Evolutionary conservation across 345 rosid genomes (phyloP).

Genomic region (Clarkia xantiana): DNA sequence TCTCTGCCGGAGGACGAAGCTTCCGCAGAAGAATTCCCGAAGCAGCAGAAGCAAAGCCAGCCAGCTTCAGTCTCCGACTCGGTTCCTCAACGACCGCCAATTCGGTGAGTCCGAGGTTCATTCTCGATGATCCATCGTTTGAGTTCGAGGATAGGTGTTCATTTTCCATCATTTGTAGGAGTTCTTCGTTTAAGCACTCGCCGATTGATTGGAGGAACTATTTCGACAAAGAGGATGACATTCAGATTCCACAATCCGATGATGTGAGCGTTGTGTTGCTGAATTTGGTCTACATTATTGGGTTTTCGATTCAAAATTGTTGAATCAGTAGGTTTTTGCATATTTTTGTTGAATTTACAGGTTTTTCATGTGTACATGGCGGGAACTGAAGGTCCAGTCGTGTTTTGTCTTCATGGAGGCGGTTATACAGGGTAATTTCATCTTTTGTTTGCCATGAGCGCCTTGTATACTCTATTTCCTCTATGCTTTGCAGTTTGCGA

Average conservation of each 20-base stretch:
- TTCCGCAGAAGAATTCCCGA: conserved; percentile 15
- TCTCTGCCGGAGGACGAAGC: conserved; percentile 36
- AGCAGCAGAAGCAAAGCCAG: conserved; percentile 10
- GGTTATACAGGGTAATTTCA: conserved; percentile 73
- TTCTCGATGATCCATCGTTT: not conserved
- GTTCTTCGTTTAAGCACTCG: conserved; percentile 35
- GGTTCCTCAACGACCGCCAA: conserved; percentile 45
- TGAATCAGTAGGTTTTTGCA: conserved; percentile 10
- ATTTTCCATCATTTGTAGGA: conserved; percentile 20
- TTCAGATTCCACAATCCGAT: conserved; percentile 42
- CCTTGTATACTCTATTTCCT: too few relatives aligned
- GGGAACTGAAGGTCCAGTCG: conserved; percentile 83
- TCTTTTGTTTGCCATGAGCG: not conserved
- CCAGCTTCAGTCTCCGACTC: conserved; percentile 36
- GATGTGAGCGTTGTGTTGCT: conserved; percentile 34
- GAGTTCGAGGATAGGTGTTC: not conserved
- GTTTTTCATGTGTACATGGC: conserved; percentile 85
- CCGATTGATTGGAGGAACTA: conserved; percentile 57
- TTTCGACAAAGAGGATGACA: conserved; percentile 70
- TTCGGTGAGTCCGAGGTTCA: conserved; percentile 23
- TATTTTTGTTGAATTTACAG: too few relatives aligned
- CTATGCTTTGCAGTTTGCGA: not conserved
- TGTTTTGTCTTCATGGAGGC: conserved; percentile 89
- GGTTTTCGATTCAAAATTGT: not conserved
- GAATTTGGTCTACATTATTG: not conserved